Evolutionary conservation across 2,329 filamentous ascomycete species (phyloP), one percentile per base, ranked within the genome.

Genomic region (Colletotrichum aenigma): DNA sequence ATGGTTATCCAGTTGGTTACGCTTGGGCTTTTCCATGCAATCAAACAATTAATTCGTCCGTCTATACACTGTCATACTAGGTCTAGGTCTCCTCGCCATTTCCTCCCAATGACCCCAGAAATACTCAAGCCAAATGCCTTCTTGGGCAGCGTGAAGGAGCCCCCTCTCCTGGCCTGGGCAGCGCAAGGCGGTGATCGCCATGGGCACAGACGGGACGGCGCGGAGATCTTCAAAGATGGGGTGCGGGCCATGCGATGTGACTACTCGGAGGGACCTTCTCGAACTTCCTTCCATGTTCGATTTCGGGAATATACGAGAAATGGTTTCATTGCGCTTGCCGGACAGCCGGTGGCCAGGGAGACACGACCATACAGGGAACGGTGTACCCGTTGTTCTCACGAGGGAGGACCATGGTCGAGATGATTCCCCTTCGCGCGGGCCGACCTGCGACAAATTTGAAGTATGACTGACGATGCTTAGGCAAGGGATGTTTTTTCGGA

Each of bases 351-450:
- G 43, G n/a, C 43, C 10, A 52, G 43, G 43, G 43, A 52, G 43
- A 52, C n/a, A 7, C 10, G 12, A 7, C 43, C 2, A 21, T 3
- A 6, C 43, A 52, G n/a, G 43, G 43, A 0, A 0, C 0, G n/a
- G n/a, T 21, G 43, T 52, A 10, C 3, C 43, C 10, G 4, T 0
- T 52, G 1, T 13, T 3, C 1, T 52, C n/a, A 21, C 10, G n/a
- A 48, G n/a, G 43, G 10, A 52, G 43, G 1, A 21, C 13, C n/a
- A 7, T 21, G 4, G 10, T 21, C 2, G n/a, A 21, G n/a, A 21
- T 43, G 7, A 13, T 4, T 21, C n/a, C 0, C 43, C 6, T 13
- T 7, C n/a, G 12, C 3, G n/a, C n/a, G n/a, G 12, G 10, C 43
- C n/a, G 18, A 9, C 9, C 38, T 43, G 38, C 38, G 38, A n/a